Base-by-base conservation (phyloP, 768 basidiomycete species). In the Gymnopilus junonius region DNA sequence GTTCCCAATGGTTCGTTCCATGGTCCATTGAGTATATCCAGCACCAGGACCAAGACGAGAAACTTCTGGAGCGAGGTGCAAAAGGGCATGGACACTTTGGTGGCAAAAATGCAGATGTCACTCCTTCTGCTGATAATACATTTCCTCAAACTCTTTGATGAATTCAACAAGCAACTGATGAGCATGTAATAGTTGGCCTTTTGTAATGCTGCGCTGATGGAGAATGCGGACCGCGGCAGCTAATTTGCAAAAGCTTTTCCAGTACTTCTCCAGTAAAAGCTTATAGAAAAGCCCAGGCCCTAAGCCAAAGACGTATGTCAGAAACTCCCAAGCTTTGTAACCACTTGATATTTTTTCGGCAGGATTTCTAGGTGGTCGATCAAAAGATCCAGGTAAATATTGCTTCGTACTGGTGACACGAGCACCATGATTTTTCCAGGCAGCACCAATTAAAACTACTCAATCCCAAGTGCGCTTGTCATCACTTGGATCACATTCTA, bases 281-380 rank as follows among this genome's bases (percentile, higher is more conserved):
- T 48, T 31, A 12, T 62, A 59, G 27, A 79, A 68, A n/a, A 78
- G 66, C 11, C 65, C 76, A 8, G 76, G 79, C 10, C 72, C 74
- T 32, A 77, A 71, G 0, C 76, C 74, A 65, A 65, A 79, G 15
- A 80, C 8, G 57, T 79, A 80, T 0, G 67, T 46, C 4, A 68
- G 60, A 40, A 56, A 82, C 55, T 82, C 79, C 29, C 67, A 69
- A 1, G 77, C 77, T 46, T 81, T 80, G 62, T 80, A 82, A 0
- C 79, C 76, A 59, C 75, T 78, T 4, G 63, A 66, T 5, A 80
- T 73, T 37, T 80, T 80, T 58, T 78, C 69, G 0, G 72, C 73
- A 14, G 69, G 71, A 63, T 74, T 74, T 14, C 67, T 70, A 35
- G 75, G 75, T 27, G 72, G 70, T 0, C 68, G 66, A 32, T 73